A percentile compares a stretch with the other conserved stretches of the same genome.
Evolutionary conservation across 2,329 filamentous ascomycete genomes (phyloP).

Genomic region (Chalaropsis thielavioides): DNA sequence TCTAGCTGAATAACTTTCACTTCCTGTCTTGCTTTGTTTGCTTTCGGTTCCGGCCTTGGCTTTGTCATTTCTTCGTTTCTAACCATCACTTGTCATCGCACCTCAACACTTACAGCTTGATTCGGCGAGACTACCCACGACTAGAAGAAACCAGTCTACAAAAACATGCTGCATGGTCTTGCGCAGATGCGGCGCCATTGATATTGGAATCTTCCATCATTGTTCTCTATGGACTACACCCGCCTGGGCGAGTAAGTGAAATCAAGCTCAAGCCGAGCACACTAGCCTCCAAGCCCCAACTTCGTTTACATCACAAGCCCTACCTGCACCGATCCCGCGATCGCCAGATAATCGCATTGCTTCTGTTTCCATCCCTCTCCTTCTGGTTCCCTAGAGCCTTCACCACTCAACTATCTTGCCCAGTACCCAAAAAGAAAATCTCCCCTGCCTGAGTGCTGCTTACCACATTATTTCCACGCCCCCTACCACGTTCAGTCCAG

Average conservation of each 20-base stretch:
- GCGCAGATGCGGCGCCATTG: slow-evolving; percentile 11
- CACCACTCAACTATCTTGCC: not conserved
- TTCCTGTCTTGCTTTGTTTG: not conserved
- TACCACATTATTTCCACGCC: slow-evolving; percentile 1
- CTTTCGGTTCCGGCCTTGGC: not conserved
- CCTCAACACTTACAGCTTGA: not conserved
- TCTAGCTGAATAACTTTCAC: not conserved
- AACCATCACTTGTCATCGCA: not conserved
- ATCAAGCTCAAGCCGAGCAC: not conserved
- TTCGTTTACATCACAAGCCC: not conserved
- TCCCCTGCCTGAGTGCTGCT: not conserved
- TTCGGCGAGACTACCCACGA: not conserved
- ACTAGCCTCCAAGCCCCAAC: not conserved
- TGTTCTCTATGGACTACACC: slow-evolving; percentile 15
- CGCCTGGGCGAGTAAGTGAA: slow-evolving; percentile 15
- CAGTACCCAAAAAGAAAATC: not conserved
- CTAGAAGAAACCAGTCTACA: not conserved
- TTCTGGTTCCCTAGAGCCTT: not conserved
- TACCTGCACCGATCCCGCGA: not conserved
- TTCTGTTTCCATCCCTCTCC: not conserved
- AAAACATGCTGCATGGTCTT: slow-evolving; percentile 9
- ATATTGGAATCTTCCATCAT: not conserved
- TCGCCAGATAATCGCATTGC: not conserved
- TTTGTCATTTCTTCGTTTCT: not conserved
- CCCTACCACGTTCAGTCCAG: slow-evolving; percentile 1